Evolutionary conservation across 805 yeast species (phyloP), one percentile per base, ranked within the genome.

Genomic region (Candida krabiensis): DNA sequence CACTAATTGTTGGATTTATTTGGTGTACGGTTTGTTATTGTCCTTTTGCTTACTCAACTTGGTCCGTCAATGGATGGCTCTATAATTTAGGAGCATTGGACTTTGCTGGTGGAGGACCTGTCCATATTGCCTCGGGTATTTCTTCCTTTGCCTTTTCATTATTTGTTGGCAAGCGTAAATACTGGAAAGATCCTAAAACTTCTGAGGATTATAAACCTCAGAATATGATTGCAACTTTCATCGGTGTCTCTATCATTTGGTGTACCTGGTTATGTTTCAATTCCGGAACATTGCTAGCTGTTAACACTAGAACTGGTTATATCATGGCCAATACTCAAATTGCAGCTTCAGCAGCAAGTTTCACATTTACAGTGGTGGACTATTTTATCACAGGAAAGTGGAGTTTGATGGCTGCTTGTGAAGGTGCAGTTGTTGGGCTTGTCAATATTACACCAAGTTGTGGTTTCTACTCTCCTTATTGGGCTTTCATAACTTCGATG

Each of bases 31-130:
- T 70, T n/a, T 66, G 68, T 33, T 71, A 71, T 47, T 67, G 71
- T 40, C 74, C 74, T 9, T 49, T 63, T 26, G 74, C 75, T 3
- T 70, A 60, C 50, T 62, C 73, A 58, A 71, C 70, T n/a, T 71
- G 76, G 76, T 65, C 64, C 19, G 53, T 51, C 4, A 67, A 66
- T 40, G 76, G 76, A 12, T 71, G 73, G 71, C 56, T 71, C 31
- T 63, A 52, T 35, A 61, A 56, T 19, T 54, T 71, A 30, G 76
- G 75, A 4, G 68, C 66, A 4, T 59, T 70, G 38, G 76, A 71
- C 47, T 71, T 70, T 52, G 74, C 75, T 6, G 76, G 75, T 28
- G 76, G 76, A 25, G 74, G 74, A 19, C 75, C 75, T 1, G 76
- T 71, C 22, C 76, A 71, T 52, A 63, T 70, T 37, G 64, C 73